Evolutionary conservation across 768 basidiomycete species (phyloP).

Genomic region (Termitomyces sp.): DNA sequence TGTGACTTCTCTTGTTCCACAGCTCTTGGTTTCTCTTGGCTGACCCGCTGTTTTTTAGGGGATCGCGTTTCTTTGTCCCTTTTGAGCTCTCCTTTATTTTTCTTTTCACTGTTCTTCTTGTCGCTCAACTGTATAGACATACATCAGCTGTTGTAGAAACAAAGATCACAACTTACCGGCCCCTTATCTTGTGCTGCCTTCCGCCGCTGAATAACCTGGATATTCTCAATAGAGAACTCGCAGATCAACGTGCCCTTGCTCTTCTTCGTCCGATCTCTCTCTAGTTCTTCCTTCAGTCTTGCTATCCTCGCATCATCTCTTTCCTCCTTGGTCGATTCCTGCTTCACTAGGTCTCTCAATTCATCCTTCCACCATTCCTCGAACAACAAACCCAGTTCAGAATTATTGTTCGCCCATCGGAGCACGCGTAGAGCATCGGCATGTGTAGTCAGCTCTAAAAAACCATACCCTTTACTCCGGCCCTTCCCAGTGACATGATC

Average conservation of each 20-base stretch:
- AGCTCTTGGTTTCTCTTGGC: conserved; percentile 13
- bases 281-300: conserved; percentile 53
- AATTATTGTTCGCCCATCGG: conserved; percentile 93
- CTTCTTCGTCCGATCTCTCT: conserved; percentile 34
- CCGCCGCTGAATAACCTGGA: conserved; percentile 81
- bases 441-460: conserved; percentile 85
- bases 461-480: conserved; percentile 91
- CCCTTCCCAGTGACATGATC: conserved; percentile 86
- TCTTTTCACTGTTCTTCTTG: conserved; percentile 8
- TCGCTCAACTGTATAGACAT: conserved; percentile 6
- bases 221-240: conserved; percentile 97
- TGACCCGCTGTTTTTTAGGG: conserved; percentile 34
- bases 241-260: conserved; percentile 60
- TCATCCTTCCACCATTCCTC: conserved; percentile 87
- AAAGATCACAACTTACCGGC: conserved; percentile 16
- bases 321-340: conserved; percentile 42
- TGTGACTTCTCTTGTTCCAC: conserved; percentile 13
- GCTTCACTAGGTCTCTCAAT: conserved; percentile 48
- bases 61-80: conserved; percentile 23
- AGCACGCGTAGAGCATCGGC: conserved; percentile 87
- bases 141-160: not conserved
- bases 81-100: conserved; percentile 9
- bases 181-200: conserved; percentile 41
- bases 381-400: conserved; percentile 57
- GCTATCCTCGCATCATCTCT: conserved; percentile 46